Evolutionary conservation across 495 filamentous ascomycete species (phyloP).

Genomic region (Hypoxylon fragiforme): DNA sequence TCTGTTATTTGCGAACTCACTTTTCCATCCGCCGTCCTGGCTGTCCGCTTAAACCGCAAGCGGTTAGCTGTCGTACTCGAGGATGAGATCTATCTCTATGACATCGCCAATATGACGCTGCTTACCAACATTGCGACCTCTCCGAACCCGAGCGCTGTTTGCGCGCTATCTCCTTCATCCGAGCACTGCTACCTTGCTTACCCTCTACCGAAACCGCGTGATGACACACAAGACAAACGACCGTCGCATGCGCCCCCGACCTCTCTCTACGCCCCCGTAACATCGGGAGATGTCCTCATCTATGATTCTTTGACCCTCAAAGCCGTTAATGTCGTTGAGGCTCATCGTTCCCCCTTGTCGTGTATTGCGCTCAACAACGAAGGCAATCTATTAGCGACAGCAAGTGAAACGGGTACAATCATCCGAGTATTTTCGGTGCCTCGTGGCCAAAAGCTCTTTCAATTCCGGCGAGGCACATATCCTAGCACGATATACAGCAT

Average conservation of each 20-base stretch:
- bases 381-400: slow-evolving; percentile 90
- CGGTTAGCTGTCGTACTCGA: slow-evolving; percentile 90
- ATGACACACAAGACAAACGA: slow-evolving; percentile 56
- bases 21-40: slow-evolving; percentile 90
- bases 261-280: slow-evolving; percentile 72
- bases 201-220: slow-evolving; percentile 79
- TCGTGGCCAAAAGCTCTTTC: slow-evolving; percentile 84
- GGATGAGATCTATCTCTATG: slow-evolving; percentile 95
- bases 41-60: slow-evolving; percentile 91
- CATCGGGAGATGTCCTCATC: slow-evolving; percentile 88
- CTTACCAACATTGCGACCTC: slow-evolving; percentile 89
- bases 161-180: slow-evolving; percentile 89
- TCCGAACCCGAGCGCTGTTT: slow-evolving; percentile 88
- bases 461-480: slow-evolving; percentile 93
- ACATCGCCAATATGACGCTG: slow-evolving; percentile 96
- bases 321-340: slow-evolving; percentile 90
- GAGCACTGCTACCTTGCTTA: slow-evolving; percentile 94
- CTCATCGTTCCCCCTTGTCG: slow-evolving; percentile 89
- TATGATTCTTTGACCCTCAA: slow-evolving; percentile 86
- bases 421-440: slow-evolving; percentile 93
- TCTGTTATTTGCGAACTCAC: slow-evolving; percentile 99
- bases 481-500: slow-evolving; percentile 95
- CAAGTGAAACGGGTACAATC: slow-evolving; percentile 96
- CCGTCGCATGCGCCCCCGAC: slow-evolving; percentile 86
- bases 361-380: slow-evolving; percentile 88